Base-by-base conservation (phyloP, 2,329 filamentous ascomycete genomes). In the Arthrinium phaeospermum region DNA sequence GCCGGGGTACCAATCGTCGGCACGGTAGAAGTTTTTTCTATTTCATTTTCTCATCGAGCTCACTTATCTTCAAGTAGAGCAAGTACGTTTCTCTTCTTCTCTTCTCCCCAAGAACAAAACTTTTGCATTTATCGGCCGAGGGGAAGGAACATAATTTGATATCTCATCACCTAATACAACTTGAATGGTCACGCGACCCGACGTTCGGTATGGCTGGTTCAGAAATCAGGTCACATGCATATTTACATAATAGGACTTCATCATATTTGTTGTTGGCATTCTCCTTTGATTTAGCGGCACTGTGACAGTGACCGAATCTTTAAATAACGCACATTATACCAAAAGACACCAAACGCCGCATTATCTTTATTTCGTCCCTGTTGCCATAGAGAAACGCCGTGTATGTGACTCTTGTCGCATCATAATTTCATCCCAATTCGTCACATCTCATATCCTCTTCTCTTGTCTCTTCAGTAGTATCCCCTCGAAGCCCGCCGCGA, bases 401-500 rank as follows among this genome's bases (percentile, higher is more conserved):
- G 49, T 19, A 22, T 22, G 2, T 34, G 22, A 5, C 8, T 10
- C 1, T 19, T 22, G 12, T 19, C 24, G n/a, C 16, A 61, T 61
- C 53, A 34, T 34, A 2, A 34, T 19, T 27, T 34, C 53, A 22
- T 61, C 27, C 22, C 24, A 30, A 16, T 8, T 47, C 51, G 6
- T 8, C 27, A 30, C 53, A 22, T 61, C 27, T 34, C 24, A 30
- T 30, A 2, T n/a, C 51, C 6, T 2, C 16, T 6, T 6, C n/a
- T 30, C 24, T 19, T 8, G 22, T 22, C 22, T 13, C 7, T 8
- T 64, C 10, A 41, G n/a, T 64, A 64, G 16, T 61, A 61, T 10
- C 53, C 37, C 57, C 57, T 64, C 22, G 57, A 64, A 10, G 34
- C 19, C 34, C 57, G 57, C 14, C 57, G 57, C 57, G 57, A 64